Percentiles rank a stretch among this genome's conserved stretches.
Conservation (phyloP, 2,329 filamentous ascomycete genomes). For the Aspergillus brasiliensis region DNA sequence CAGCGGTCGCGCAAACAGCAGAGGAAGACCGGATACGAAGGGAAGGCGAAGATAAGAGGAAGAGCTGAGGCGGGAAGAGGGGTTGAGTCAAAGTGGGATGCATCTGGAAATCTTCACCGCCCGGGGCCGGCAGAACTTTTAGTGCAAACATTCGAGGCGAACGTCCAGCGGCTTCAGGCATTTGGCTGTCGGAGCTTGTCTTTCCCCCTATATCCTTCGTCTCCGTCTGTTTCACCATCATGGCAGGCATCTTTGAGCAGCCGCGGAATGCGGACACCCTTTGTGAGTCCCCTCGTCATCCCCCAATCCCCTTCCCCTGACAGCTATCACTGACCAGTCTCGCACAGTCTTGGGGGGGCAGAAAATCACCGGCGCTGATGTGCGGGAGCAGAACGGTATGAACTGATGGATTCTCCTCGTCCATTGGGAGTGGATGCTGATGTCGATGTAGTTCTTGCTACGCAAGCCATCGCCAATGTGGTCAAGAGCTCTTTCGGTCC, state of each 20-base stretch:
- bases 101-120: slow-evolving; percentile 40
- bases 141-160: slow-evolving; percentile 28
- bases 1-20: slow-evolving; percentile 11
- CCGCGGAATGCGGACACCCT: slow-evolving; percentile 88
- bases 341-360: slow-evolving; percentile 80
- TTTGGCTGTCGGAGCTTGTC: slow-evolving; percentile 32
- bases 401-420: slow-evolving; percentile 18
- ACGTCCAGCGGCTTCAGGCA: slow-evolving; percentile 14
- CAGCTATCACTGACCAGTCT: slow-evolving; percentile 35
- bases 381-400: slow-evolving; percentile 92
- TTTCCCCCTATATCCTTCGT: slow-evolving; percentile 25
- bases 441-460: slow-evolving; percentile 73
- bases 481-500: slow-evolving; percentile 99
- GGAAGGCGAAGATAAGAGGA: slow-evolving; percentile 20
- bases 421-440: slow-evolving; percentile 10
- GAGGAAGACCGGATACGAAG: slow-evolving; percentile 21
- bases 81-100: slow-evolving; percentile 44
- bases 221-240: slow-evolving; percentile 46
- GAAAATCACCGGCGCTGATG: slow-evolving; percentile 96
- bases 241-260: slow-evolving; percentile 96
- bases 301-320: not conserved
- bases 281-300: slow-evolving; percentile 55
- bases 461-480: slow-evolving; percentile 96
- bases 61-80: slow-evolving; percentile 16
- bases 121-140: slow-evolving; percentile 45